phyloP scores from a whole-genome alignment of 2,329 filamentous ascomycete species.

The Truncatella angustata region DNA sequence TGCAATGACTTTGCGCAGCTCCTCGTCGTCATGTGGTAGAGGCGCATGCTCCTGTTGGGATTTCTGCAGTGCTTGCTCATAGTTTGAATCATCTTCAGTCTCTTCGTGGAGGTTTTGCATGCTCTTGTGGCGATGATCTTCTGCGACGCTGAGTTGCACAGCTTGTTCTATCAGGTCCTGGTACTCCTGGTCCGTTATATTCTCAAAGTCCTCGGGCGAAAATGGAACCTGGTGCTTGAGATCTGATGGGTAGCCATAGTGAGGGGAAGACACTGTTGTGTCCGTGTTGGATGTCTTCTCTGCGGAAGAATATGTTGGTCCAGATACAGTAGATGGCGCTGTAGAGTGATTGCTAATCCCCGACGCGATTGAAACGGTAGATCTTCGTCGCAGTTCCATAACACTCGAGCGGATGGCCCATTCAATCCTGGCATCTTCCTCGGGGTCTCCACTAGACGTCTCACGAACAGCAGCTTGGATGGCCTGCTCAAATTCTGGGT shows the following conservation, averaged over 20 bases:
- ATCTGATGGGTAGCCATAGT: conserved; percentile 21
- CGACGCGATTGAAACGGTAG: conserved; percentile 17
- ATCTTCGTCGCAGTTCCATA: conserved; percentile 44
- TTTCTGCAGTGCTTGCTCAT: conserved; percentile 17
- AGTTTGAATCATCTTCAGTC: conserved; percentile 18
- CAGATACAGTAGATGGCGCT: neutral
- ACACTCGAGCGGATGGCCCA: conserved; percentile 72
- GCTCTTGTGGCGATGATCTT: conserved; percentile 19
- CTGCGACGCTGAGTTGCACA: conserved; percentile 48
- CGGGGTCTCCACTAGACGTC: conserved; percentile 66
- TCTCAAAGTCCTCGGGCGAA: conserved; percentile 35
- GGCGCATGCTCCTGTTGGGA: conserved; percentile 24
- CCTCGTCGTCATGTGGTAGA: conserved; percentile 30
- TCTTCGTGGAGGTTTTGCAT: conserved; percentile 21
- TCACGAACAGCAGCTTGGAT: conserved; percentile 68
- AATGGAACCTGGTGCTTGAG: conserved; percentile 18
- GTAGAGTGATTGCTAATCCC: neutral
- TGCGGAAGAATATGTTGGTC: too few species aligned
- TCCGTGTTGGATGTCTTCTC: neutral
- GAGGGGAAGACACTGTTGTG: neutral
- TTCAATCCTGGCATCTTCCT: conserved; percentile 71
- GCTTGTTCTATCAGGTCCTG: conserved; percentile 56
- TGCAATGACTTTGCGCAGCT: conserved; percentile 39
- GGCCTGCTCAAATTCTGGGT: conserved; percentile 64
- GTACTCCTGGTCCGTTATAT: conserved; percentile 56